These are phyloP conservation scores for Tuber indicum DNA, from an alignment of 495 filamentous ascomycete species.

Conservation along the genomic window DNA sequence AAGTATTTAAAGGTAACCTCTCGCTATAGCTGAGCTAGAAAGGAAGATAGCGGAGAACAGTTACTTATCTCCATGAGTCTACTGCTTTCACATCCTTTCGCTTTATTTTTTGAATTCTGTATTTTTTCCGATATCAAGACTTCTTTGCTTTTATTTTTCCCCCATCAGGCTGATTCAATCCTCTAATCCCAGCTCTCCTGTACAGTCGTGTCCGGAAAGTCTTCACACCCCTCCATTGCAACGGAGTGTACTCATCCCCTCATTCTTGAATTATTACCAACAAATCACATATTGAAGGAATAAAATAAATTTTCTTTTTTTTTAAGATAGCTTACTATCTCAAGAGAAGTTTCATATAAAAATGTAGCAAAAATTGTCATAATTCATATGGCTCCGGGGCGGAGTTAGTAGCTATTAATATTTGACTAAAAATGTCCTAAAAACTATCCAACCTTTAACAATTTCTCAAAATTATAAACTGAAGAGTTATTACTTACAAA, in stretches of 20 bases:
- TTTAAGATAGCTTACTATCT: too few species aligned
- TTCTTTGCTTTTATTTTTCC: too few species aligned
- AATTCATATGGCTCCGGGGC: too few species aligned
- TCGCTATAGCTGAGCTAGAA: constrained; percentile 5
- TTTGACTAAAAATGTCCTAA: too few species aligned
- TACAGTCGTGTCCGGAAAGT: too few species aligned
- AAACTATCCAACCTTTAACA: too few species aligned
- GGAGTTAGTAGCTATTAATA: too few species aligned
- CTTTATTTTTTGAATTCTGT: neutral
- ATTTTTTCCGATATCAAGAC: constrained; percentile 1
- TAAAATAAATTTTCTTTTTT: neutral
- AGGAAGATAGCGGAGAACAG: neutral
- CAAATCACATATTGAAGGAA: neutral
- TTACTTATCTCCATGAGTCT: constrained; percentile 9
- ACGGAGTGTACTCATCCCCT: neutral
- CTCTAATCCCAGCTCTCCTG: neutral
- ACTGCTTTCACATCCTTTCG: neutral
- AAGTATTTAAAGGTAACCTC: neutral
- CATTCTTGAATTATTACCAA: neutral
- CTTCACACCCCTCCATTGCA: neutral
- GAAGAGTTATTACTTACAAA: too few species aligned
- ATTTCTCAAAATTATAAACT: too few species aligned
- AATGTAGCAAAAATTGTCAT: too few species aligned
- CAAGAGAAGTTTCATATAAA: too few species aligned
- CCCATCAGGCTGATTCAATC: neutral